Base-by-base conservation (phyloP, 2,329 filamentous ascomycete species). In the Coniochaeta ligniaria region DNA sequence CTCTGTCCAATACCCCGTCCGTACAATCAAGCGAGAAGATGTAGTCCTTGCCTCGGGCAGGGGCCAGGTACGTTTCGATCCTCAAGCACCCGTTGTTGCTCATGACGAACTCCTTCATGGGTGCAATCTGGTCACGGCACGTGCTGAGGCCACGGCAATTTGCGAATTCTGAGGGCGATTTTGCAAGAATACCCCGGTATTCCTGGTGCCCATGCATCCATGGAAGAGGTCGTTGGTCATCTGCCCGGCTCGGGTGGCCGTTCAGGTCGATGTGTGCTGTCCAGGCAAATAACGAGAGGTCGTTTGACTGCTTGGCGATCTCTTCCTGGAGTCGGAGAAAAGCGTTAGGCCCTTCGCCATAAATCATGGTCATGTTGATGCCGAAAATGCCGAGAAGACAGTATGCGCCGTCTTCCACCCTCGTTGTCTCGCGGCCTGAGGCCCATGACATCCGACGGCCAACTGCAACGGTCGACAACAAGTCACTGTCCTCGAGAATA, bases 321-420 rank as follows among this genome's bases (percentile, higher is more conserved):
- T 70, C 68, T 28, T 70, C 63, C 58, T 70, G 67, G 8, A 70
- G 63, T 20, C 68, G 60, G 26, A 60, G 20, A 45, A 69, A 70
- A 5, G 68, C 61, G 24, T 64, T 67, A 7, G 33, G 33, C 24
- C 67, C 66, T 47, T 71, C 69, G 11, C 69, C 69, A 31, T 71
- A 71, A 1, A 71, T 63, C 52, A 71, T 60, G 11, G 69, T 63
- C 66, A 71, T 70, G 22, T 67, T 69, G 6, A 72, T 61, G 31
- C 63, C 64, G 45, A 71, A 71, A 5, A 71, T 60, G 1, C 67
- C 68, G 22, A 58, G 56, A 14, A 58, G 38, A 45, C 35, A 58
- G 36, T 69, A 70, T 1, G 69, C 68, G 6, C 60, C 57, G 60
- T 71, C 67, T 59, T 69, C 62, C 59, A 60, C 26, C 24, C 65